Evolutionary conservation across 2,329 filamentous ascomycete species (phyloP).

Genomic region (Sarocladium oryzae): DNA sequence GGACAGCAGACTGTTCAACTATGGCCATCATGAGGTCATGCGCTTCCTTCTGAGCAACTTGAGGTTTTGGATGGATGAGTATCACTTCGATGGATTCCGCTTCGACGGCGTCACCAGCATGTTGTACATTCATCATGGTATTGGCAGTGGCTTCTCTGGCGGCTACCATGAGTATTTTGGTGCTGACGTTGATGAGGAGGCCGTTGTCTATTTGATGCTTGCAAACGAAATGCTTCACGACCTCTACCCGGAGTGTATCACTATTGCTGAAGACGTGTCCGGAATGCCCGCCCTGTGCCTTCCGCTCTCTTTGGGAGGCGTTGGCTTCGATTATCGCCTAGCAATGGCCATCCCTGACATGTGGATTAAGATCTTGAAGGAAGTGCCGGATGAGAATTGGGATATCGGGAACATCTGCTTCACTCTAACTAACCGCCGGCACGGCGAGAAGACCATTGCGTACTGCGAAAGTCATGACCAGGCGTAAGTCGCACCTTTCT

Average conservation of each 20-base stretch:
- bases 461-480: conserved; percentile 98
- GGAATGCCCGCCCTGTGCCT: conserved; percentile 97
- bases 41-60: conserved; percentile 95
- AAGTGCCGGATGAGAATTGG: conserved; percentile 86
- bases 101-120: conserved; percentile 99
- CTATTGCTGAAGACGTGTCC: conserved; percentile 93
- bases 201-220: conserved; percentile 89
- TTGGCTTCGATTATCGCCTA: conserved; percentile 95
- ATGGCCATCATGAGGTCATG: conserved; percentile 87
- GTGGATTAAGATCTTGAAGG: conserved; percentile 98
- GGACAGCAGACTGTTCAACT: conserved; percentile 97
- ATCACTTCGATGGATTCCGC: conserved; percentile 91
- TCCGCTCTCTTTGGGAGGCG: conserved; percentile 74
- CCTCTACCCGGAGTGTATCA: conserved; percentile 83
- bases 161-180: conserved; percentile 99
- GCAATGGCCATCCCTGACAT: conserved; percentile 98
- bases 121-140: conserved; percentile 92
- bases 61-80: conserved; percentile 99
- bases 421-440: conserved; percentile 85
- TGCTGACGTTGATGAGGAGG: conserved; percentile 80
- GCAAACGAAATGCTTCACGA: conserved; percentile 93
- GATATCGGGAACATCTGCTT: conserved; percentile 79
- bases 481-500: conserved; percentile 57
- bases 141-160: conserved; percentile 94
- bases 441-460: conserved; percentile 97